A percentile compares a stretch with the other conserved stretches of the same genome.
These are phyloP conservation scores for Umbellularia californica DNA, from an alignment of 164 flowering plant genomes.

Conservation along the genomic window DNA sequence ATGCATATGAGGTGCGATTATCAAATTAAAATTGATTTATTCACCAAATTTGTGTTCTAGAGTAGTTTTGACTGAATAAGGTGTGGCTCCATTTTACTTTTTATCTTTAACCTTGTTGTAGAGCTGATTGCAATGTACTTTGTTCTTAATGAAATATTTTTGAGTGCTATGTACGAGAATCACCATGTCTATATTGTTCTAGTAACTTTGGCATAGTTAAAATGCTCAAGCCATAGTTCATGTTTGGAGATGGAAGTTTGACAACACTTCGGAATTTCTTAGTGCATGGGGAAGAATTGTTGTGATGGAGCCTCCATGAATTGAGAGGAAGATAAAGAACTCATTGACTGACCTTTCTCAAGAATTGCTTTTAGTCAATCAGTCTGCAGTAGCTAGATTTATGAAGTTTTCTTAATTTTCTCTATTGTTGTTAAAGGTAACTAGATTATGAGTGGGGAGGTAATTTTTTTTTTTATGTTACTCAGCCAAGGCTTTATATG, in stretches of 20 bases:
- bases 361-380: too few relatives aligned
- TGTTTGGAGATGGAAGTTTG: neutral
- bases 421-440: too few relatives aligned
- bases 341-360: too few relatives aligned
- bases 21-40: neutral
- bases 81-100: neutral
- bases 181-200: neutral
- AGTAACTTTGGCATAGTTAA: neutral
- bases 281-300: too few relatives aligned
- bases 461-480: too few relatives aligned
- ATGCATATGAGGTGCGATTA: slow-evolving; percentile 70
- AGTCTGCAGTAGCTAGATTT: too few relatives aligned
- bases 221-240: neutral
- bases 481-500: too few relatives aligned
- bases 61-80: neutral
- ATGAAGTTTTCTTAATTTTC: too few relatives aligned
- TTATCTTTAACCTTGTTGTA: neutral
- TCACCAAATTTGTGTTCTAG: too few relatives aligned
- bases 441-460: too few relatives aligned
- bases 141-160: neutral
- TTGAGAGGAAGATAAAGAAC: too few relatives aligned
- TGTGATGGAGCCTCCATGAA: too few relatives aligned
- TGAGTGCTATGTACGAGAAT: neutral
- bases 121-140: neutral
- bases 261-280: neutral